These are phyloP conservation scores for Trichocomaceae sp. DNA, from an alignment of 2,329 filamentous ascomycete genomes.

Conservation along the genomic window DNA sequence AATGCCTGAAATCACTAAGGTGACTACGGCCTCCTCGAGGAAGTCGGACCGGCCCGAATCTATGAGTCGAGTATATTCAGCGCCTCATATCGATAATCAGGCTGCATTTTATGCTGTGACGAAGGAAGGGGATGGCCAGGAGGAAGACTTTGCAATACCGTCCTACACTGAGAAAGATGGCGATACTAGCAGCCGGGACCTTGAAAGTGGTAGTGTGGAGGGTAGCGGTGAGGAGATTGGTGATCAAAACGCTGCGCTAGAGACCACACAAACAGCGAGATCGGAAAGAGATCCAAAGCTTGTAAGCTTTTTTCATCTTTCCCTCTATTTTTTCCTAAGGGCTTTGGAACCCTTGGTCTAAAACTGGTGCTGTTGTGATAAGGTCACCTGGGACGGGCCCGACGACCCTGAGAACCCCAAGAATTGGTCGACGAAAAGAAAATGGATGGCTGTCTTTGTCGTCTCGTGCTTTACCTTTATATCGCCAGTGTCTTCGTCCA, in stretches of 20 bases:
- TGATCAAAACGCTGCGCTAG: neutral
- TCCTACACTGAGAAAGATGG: slow-evolving; percentile 1
- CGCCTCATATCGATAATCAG: slow-evolving; percentile 12
- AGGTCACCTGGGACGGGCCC: slow-evolving; percentile 48
- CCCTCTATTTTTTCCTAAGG: neutral
- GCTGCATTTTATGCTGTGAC: slow-evolving; percentile 5
- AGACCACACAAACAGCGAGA: slow-evolving; percentile 5
- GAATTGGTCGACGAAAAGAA: slow-evolving; percentile 51
- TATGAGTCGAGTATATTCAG: slow-evolving; percentile 8
- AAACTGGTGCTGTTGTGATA: neutral
- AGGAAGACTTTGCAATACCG: neutral
- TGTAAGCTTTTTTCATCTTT: neutral
- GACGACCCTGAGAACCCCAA: slow-evolving; percentile 44
- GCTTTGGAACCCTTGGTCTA: neutral
- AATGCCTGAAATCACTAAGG: slow-evolving; percentile 13
- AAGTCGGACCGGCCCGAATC: slow-evolving; percentile 1
- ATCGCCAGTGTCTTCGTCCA: slow-evolving; percentile 57
- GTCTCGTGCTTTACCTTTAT: slow-evolving; percentile 56
- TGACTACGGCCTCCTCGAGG: slow-evolving; percentile 6
- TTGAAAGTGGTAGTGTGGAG: slow-evolving; percentile 4
- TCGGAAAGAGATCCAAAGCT: slow-evolving; percentile 10
- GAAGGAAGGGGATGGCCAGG: neutral
- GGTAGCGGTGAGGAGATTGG: neutral
- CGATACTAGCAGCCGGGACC: neutral
- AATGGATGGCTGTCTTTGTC: slow-evolving; percentile 52